phyloP scores from a whole-genome alignment of 2,329 filamentous ascomycete genomes.

The Colletotrichum filicis region DNA sequence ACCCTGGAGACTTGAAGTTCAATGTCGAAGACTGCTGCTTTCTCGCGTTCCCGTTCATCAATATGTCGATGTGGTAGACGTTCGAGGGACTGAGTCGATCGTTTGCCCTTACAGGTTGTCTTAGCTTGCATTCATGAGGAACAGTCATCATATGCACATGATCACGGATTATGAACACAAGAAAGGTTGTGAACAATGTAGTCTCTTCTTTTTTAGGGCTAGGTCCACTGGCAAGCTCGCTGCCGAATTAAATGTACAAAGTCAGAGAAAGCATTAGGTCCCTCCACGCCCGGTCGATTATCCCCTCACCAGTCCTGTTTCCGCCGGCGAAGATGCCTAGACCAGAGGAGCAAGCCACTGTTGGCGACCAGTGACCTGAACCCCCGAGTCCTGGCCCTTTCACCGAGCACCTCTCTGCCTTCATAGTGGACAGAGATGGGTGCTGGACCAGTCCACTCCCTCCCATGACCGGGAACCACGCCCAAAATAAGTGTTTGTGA shows the following conservation, averaged over 20 bases:
- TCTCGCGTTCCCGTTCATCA: background rate
- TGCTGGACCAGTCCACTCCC: conserved; percentile 1
- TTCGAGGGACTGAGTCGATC: too few relatives aligned
- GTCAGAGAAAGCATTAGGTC: conserved; percentile 20
- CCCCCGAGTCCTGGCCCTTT: background rate
- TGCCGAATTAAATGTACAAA: conserved; percentile 35
- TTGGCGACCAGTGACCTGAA: conserved; percentile 31
- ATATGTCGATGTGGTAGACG: too few relatives aligned
- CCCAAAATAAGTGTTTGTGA: background rate
- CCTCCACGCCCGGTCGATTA: background rate
- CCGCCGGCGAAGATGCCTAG: background rate
- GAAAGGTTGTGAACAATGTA: conserved; percentile 14
- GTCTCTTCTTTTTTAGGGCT: conserved; percentile 9
- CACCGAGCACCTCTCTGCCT: background rate
- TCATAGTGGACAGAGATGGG: background rate
- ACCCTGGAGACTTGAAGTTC: too few relatives aligned
- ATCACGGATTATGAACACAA: background rate
- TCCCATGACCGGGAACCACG: background rate
- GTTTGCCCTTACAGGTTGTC: too few relatives aligned
- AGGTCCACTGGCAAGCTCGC: conserved; percentile 19
- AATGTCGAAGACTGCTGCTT: background rate
- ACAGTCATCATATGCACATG: background rate
- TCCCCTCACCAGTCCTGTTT: background rate
- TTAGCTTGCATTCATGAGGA: too few relatives aligned
- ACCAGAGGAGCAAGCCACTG: conserved; percentile 3